A percentile compares a stretch with the other conserved stretches of the same genome.
These are phyloP conservation scores for Epichloe baconii DNA, from an alignment of 2,329 filamentous ascomycete genomes.

Conservation along the genomic window DNA sequence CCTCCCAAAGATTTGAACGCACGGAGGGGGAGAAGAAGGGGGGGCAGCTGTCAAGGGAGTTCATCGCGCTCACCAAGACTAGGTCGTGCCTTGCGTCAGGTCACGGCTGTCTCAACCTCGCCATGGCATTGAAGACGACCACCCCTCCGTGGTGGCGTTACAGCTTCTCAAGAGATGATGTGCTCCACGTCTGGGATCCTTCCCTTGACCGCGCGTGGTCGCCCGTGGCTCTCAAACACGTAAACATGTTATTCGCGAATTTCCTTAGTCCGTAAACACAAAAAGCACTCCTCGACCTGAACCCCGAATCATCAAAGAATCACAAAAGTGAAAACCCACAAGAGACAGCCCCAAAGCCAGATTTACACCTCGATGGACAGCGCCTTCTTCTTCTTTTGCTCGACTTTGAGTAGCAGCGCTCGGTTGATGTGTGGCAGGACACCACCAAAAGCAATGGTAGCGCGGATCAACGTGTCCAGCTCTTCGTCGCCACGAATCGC, in stretches of 20 bases:
- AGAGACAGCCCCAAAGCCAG: not conserved
- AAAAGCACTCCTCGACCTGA: slow-evolving; percentile 1
- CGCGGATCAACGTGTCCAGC: slow-evolving; percentile 90
- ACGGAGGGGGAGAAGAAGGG: not conserved
- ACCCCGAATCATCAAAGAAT: not conserved
- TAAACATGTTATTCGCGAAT: slow-evolving; percentile 1
- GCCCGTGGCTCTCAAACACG: not conserved
- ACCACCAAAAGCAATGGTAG: slow-evolving; percentile 96
- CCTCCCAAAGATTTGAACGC: not conserved
- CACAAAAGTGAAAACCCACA: slow-evolving; percentile 2
- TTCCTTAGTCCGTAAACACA: slow-evolving; percentile 1
- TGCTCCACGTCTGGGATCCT: not conserved
- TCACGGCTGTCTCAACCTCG: not conserved
- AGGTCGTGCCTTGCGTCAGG: not conserved
- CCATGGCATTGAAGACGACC: not conserved
- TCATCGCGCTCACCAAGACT: not conserved
- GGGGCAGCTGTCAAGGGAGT: not conserved
- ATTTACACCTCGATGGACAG: slow-evolving; percentile 34
- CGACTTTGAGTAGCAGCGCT: slow-evolving; percentile 85
- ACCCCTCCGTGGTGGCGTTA: not conserved
- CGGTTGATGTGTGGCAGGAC: slow-evolving; percentile 98
- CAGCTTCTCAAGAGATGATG: not conserved
- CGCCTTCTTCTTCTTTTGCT: slow-evolving; percentile 96
- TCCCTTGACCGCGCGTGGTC: not conserved
- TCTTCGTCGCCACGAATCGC: slow-evolving; percentile 98